Evolutionary conservation across 352 stramenopile species (phyloP), one percentile per base, ranked within the genome.

Genomic region (Thalassiosira sp.): DNA sequence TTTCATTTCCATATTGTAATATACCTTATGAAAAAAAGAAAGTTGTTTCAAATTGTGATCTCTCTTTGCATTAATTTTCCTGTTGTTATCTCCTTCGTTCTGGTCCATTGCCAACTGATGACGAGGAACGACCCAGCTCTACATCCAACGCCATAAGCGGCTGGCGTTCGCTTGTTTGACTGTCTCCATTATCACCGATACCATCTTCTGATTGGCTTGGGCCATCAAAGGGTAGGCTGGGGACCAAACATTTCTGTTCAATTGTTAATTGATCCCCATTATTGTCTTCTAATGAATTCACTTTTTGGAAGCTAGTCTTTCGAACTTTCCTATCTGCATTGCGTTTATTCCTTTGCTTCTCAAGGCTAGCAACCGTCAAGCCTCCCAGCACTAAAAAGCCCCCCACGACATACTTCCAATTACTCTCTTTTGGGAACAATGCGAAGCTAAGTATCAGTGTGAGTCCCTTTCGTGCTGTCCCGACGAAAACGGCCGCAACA

Each of bases 401-500:
- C 8, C 87, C 87, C 22, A 82, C 51, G 3, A 86, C 74, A 68
- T 91, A 91, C 22, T 62, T 64, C 73, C 78, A 85, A 48, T 80
- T 87, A 61, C 72, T 78, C 37, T 82, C 81, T 73, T 92, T 93
- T 6, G 85, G 87, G 48, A 93, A 93, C 3, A 93, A 59, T 3
- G 89, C 25, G 65, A 92, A 93, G 33, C 76, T 85, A 10, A 92
- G 57, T 31, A 87, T 54, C 40, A 91, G 82, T 31, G 85, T 90
- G 42, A 90, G 68, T 20, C 58, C 76, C 67, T 80, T 75, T 42
- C 86, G 56, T 51, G 76, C 85, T 54, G 82, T 90, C 0, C 80
- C 75, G 25, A 91, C 60, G 43, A 93, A 78, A 0, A 92, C 85
- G 48, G 90, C 87, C 18, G 89, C 80, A 20, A 95, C 90, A 20